Percentiles rank a stretch among this genome's conserved stretches.
Conservation (phyloP, 1,284 basidiomycete species). For the Anthracocystis panici-leucophaei region DNA sequence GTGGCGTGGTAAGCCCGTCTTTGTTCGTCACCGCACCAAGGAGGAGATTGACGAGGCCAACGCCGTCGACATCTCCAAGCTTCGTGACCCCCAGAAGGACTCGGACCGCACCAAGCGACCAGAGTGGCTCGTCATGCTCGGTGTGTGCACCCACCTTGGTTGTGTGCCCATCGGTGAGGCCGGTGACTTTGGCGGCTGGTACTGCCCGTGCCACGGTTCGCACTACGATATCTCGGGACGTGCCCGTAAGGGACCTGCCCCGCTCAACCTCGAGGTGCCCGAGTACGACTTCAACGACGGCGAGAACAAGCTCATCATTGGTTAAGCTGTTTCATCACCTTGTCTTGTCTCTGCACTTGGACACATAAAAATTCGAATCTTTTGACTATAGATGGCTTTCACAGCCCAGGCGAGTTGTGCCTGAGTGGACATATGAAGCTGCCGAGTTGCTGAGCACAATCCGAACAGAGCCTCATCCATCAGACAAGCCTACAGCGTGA, state of each 20-base stretch:
- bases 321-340: constrained; percentile 73
- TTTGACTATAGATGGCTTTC: not conserved
- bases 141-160: constrained; percentile 96
- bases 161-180: constrained; percentile 97
- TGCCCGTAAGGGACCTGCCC: constrained; percentile 87
- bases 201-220: constrained; percentile 89
- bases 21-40: constrained; percentile 94
- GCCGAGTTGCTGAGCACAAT: too few species aligned
- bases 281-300: constrained; percentile 70
- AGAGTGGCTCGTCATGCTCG: constrained; percentile 80
- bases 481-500: too few species aligned
- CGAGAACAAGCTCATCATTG: constrained; percentile 81
- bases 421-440: too few species aligned
- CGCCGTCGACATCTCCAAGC: constrained; percentile 81
- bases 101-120: constrained; percentile 90
- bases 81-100: constrained; percentile 94
- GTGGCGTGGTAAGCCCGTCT: constrained; percentile 99
- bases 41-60: constrained; percentile 95
- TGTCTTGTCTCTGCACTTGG: constrained; percentile 2
- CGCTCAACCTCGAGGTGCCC: constrained; percentile 86
- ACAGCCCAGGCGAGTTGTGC: too few species aligned
- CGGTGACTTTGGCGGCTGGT: constrained; percentile 86
- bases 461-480: too few species aligned
- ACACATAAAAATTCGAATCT: constrained; percentile 5
- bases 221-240: constrained; percentile 96